Conservation (phyloP, 495 filamentous ascomycete species). For the Annulohypoxylon maeteangense region DNA sequence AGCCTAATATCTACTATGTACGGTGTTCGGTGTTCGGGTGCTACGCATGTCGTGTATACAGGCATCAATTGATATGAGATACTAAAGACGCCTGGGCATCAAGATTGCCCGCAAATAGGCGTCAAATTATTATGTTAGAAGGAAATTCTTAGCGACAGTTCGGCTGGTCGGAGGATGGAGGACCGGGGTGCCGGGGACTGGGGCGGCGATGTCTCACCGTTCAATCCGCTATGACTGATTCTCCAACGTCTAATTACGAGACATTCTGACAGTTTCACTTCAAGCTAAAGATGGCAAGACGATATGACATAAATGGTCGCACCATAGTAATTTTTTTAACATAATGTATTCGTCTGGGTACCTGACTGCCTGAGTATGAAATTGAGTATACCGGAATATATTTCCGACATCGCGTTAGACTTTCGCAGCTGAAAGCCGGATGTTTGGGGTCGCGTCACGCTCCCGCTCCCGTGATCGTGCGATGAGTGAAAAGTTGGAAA, state of each 20-base stretch:
- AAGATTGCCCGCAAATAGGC: neutral
- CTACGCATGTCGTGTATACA: neutral
- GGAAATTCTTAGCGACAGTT: neutral
- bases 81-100: neutral
- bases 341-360: neutral
- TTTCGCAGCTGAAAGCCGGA: neutral
- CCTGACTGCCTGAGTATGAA: neutral
- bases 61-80: neutral
- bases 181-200: too few relatives aligned
- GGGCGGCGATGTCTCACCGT: neutral
- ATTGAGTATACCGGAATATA: neutral
- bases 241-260: neutral
- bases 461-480: neutral
- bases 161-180: neutral
- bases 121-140: neutral
- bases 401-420: constrained; percentile 2
- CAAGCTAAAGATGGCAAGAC: neutral
- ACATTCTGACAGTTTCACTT: neutral
- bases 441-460: neutral
- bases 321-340: neutral
- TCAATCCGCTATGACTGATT: neutral
- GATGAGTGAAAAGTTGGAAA: neutral
- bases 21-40: too few relatives aligned
- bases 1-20: neutral
- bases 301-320: neutral